phyloP scores from a whole-genome alignment of 2,329 filamentous ascomycete species.

The Sclerotinia borealis region DNA sequence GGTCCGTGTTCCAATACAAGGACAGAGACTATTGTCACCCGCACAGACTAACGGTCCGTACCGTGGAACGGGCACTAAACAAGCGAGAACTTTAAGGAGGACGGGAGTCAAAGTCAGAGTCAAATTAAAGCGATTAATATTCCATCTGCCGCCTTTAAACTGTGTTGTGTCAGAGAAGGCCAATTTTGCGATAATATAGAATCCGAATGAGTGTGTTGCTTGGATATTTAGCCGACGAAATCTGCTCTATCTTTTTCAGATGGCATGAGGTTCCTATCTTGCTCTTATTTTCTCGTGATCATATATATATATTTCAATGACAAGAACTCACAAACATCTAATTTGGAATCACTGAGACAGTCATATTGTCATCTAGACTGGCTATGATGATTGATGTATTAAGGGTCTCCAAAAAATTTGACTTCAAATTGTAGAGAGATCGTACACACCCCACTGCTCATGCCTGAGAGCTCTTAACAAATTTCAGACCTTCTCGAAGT shows the following conservation, averaged over 20 bases:
- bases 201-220: not conserved
- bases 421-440: not conserved
- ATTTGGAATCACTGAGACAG: not conserved
- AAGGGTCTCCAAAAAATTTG: not conserved
- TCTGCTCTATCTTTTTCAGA: not conserved
- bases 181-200: not conserved
- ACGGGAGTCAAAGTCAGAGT: not conserved
- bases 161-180: not conserved
- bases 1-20: not conserved
- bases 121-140: not conserved
- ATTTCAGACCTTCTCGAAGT: not conserved
- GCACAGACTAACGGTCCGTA: conserved; percentile 9
- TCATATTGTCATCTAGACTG: not conserved
- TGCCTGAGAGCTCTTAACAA: not conserved
- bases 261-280: not conserved
- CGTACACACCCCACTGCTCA: not conserved
- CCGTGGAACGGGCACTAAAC: conserved; percentile 2
- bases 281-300: not conserved
- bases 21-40: not conserved
- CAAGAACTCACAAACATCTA: not conserved
- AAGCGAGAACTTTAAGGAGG: conserved; percentile 12
- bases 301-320: too few relatives aligned
- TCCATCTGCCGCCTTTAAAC: not conserved
- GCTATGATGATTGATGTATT: not conserved
- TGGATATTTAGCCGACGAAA: not conserved